Evolutionary conservation across 2,329 filamentous ascomycete species (phyloP).

Genomic region (Cryphonectria parasitica): DNA sequence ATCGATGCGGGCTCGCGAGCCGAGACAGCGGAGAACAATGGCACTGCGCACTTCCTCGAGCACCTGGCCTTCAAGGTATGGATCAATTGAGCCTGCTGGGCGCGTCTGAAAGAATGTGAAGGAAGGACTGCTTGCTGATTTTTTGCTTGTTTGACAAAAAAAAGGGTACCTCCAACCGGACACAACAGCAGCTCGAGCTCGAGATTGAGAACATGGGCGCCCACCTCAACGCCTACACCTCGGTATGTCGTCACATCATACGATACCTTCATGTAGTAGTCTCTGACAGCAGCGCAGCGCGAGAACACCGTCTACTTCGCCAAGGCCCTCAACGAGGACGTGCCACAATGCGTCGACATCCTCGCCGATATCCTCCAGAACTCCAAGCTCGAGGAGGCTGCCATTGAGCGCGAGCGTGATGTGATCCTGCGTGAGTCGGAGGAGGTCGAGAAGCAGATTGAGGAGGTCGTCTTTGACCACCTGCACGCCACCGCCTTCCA

Average conservation of each 20-base stretch:
- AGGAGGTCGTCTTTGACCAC: constrained; percentile 99
- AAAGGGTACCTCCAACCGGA: constrained; percentile 89
- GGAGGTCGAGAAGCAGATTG: constrained; percentile 99
- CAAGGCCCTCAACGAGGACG: constrained; percentile 97
- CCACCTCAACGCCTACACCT: constrained; percentile 99
- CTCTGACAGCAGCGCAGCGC: constrained; percentile 59
- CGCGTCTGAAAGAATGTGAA: constrained; percentile 9
- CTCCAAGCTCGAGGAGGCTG: constrained; percentile 91
- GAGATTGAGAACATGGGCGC: constrained; percentile 99
- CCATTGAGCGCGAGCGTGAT: constrained; percentile 97
- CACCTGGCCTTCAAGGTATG: constrained; percentile 98
- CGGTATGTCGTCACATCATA: constrained; percentile 64
- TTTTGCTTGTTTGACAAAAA: background rate
- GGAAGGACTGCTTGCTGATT: constrained; percentile 10
- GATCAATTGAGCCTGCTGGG: constrained; percentile 18
- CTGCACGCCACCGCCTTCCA: constrained; percentile 98
- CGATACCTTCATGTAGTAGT: constrained; percentile 27
- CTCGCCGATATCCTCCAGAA: constrained; percentile 99
- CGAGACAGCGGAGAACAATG: constrained; percentile 98
- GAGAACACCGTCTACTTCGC: constrained; percentile 99
- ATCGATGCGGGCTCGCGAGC: constrained; percentile 98
- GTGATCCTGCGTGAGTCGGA: constrained; percentile 98
- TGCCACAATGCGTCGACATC: constrained; percentile 95
- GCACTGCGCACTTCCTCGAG: constrained; percentile 99
- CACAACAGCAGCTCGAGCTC: constrained; percentile 95